These are phyloP conservation scores for Phycomyces blakesleeanus DNA, from an alignment of 192 early-diverging fungal genomes.

Conservation along the genomic window DNA sequence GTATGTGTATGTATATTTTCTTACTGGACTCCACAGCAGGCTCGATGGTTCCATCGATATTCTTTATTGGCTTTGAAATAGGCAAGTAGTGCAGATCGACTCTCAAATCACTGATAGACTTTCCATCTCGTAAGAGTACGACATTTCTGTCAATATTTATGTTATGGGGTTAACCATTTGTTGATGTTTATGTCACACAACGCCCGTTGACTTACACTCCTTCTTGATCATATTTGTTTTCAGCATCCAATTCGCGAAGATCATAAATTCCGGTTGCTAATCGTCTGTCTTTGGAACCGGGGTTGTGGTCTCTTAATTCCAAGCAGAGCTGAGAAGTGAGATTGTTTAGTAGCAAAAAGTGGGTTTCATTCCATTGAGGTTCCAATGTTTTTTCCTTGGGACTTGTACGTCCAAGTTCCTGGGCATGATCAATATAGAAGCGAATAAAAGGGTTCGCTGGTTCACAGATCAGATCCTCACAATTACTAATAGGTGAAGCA, in stretches of 20 bases:
- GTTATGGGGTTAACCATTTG: not conserved
- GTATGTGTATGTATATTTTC: not conserved
- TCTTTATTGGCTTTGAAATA: constrained; percentile 35
- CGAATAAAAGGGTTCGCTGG: constrained; percentile 27
- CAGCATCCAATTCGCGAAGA: constrained; percentile 8
- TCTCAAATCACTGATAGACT: constrained; percentile 28
- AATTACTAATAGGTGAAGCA: constrained; percentile 16
- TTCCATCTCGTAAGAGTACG: constrained; percentile 28
- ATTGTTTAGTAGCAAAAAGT: constrained; percentile 29
- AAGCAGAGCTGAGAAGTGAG: constrained; percentile 17
- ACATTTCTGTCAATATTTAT: constrained; percentile 12
- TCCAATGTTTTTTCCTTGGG: constrained; percentile 12
- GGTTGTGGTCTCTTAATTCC: constrained; percentile 17
- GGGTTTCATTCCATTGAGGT: constrained; percentile 33
- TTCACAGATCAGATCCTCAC: constrained; percentile 4
- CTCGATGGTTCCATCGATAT: constrained; percentile 35
- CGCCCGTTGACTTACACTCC: constrained; percentile 31
- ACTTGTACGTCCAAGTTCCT: constrained; percentile 27
- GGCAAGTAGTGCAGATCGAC: constrained; percentile 38
- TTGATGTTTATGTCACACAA: not conserved
- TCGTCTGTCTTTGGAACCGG: constrained; percentile 24
- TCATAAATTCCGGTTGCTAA: constrained; percentile 22
- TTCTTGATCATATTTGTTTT: constrained; percentile 15
- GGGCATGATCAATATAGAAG: constrained; percentile 30
- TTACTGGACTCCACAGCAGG: constrained; percentile 51